phyloP scores from a whole-genome alignment of 129 eudicot genomes.

The Saposhnikovia divaricata region DNA sequence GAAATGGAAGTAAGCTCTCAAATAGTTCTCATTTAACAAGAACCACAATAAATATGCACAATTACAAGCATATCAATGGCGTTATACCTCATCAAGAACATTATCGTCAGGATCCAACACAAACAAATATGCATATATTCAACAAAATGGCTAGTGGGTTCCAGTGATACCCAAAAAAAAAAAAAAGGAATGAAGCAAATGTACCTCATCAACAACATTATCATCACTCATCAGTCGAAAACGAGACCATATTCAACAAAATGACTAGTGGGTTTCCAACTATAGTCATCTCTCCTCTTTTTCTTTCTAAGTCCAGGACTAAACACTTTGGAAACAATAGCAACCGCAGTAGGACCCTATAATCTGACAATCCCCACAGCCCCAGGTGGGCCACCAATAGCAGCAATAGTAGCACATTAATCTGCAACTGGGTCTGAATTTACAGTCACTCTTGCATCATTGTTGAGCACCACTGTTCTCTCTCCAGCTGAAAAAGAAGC shows the following conservation, averaged over 20 bases:
- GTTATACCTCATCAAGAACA: slow-evolving; percentile 75
- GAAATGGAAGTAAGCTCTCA: background rate
- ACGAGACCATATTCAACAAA: slow-evolving; percentile 90
- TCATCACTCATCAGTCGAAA: slow-evolving; percentile 51
- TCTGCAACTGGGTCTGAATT: slow-evolving; percentile 28
- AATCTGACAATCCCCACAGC: slow-evolving; percentile 93
- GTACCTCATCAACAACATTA: slow-evolving; percentile 82
- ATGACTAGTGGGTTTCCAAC: slow-evolving; percentile 83
- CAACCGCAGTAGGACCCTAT: slow-evolving; percentile 80
- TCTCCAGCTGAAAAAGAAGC: slow-evolving; percentile 22
- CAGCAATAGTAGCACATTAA: slow-evolving; percentile 70
- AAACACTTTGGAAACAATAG: too few species aligned
- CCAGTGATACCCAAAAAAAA: slow-evolving; percentile 26
- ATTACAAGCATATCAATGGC: background rate
- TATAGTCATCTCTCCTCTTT: slow-evolving; percentile 25
- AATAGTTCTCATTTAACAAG: background rate
- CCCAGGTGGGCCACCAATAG: slow-evolving; percentile 82
- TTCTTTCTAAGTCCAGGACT: slow-evolving; percentile 33
- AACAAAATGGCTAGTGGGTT: slow-evolving; percentile 79
- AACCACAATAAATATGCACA: background rate
- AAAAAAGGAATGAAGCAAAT: background rate
- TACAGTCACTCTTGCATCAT: slow-evolving; percentile 55
- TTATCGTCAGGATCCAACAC: slow-evolving; percentile 52
- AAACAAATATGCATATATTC: slow-evolving; percentile 51
- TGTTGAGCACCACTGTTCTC: slow-evolving; percentile 31